phyloP scores from a whole-genome alignment of 768 basidiomycete genomes.

The Mycena belliarum region DNA sequence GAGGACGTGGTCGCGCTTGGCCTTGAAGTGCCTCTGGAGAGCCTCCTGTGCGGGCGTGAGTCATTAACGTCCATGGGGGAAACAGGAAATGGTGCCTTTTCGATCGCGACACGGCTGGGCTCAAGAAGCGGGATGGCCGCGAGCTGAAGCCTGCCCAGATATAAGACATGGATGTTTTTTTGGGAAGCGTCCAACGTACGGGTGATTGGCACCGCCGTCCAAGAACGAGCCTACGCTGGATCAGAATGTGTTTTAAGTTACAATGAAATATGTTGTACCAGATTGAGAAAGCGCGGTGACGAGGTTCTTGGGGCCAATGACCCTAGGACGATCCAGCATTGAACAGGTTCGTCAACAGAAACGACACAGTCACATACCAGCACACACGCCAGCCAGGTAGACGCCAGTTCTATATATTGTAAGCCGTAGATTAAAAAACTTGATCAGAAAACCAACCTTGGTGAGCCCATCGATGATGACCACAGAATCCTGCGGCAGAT shows the following conservation, averaged over 20 bases:
- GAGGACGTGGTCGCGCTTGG: slow-evolving; percentile 89
- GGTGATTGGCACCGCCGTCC: slow-evolving; percentile 93
- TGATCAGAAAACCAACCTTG: slow-evolving; percentile 51
- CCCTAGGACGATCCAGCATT: no score
- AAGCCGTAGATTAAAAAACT: not conserved
- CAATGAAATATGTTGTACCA: slow-evolving; percentile 37
- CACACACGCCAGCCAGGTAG: slow-evolving; percentile 94
- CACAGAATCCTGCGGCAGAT: slow-evolving; percentile 58
- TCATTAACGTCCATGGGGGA: not conserved
- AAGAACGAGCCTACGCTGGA: slow-evolving; percentile 69
- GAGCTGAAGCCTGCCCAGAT: slow-evolving; percentile 65
- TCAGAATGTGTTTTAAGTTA: not conserved
- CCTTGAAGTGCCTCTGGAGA: slow-evolving; percentile 88
- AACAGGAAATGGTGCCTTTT: slow-evolving; percentile 51
- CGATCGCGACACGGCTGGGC: slow-evolving; percentile 61
- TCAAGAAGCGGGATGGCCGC: slow-evolving; percentile 86
- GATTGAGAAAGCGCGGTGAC: slow-evolving; percentile 91
- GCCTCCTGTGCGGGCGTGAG: slow-evolving; percentile 49
- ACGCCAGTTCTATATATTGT: slow-evolving; percentile 74
- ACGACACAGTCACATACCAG: no score
- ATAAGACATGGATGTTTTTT: not conserved
- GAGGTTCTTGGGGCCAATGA: slow-evolving; percentile 76
- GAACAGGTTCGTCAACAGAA: no score
- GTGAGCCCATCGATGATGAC: slow-evolving; percentile 92
- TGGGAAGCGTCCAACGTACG: slow-evolving; percentile 47